These are phyloP conservation scores for Lipomyces yamanashiensis DNA, from an alignment of 805 yeast species.

Conservation along the genomic window DNA sequence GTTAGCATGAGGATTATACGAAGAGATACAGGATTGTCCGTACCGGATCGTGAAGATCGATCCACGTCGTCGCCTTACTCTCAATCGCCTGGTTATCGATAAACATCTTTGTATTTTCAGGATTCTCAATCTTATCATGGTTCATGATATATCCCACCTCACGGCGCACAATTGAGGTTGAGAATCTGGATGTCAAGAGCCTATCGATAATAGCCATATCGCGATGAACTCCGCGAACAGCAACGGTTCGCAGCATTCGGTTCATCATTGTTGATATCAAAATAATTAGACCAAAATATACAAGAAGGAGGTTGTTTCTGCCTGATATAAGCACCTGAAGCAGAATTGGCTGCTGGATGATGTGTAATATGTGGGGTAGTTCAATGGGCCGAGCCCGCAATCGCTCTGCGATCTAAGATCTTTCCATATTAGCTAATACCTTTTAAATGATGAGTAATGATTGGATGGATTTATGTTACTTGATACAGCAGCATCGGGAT, in stretches of 20 bases:
- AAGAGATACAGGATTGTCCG: not conserved
- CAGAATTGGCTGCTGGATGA: too few species aligned
- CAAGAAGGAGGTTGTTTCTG: too few species aligned
- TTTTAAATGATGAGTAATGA: too few species aligned
- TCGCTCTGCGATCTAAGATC: too few species aligned
- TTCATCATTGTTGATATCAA: not conserved
- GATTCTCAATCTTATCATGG: conserved; percentile 33
- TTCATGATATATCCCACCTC: conserved; percentile 19
- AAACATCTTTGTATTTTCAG: conserved; percentile 47
- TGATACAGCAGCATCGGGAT: too few species aligned
- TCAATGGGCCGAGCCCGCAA: too few species aligned
- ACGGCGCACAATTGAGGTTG: conserved; percentile 3
- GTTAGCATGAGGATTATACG: not conserved
- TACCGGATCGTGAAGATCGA: conserved; percentile 69
- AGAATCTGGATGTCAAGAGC: not conserved
- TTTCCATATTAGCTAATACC: too few species aligned
- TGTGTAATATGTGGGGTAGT: too few species aligned
- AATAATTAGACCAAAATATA: not conserved
- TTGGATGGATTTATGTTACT: too few species aligned
- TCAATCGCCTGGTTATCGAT: conserved; percentile 56
- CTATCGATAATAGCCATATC: not conserved
- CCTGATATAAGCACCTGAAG: too few species aligned
- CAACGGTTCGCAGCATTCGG: not conserved
- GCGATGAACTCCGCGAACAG: not conserved
- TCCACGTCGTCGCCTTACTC: conserved; percentile 61